These are phyloP conservation scores for Alternaria burnsii DNA, from an alignment of 2,329 filamentous ascomycete genomes.

Conservation along the genomic window DNA sequence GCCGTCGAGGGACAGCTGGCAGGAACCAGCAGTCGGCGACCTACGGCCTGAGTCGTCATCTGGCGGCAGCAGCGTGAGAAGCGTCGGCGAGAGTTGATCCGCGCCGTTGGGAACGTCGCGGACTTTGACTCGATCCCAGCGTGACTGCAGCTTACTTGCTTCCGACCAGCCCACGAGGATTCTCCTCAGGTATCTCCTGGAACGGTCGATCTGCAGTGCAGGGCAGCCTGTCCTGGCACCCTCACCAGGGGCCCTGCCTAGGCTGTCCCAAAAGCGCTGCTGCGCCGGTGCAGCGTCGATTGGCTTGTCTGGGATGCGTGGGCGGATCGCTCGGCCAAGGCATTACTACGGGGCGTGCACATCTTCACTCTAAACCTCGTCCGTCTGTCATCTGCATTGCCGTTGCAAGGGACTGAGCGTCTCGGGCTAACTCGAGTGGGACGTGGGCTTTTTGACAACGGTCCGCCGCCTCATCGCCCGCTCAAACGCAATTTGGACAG, in stretches of 20 bases:
- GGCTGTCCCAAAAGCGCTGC: slow-evolving; percentile 49
- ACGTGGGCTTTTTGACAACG: slow-evolving; percentile 47
- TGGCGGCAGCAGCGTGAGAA: slow-evolving; percentile 20
- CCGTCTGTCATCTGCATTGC: slow-evolving; percentile 51
- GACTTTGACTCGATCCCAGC: slow-evolving; percentile 16
- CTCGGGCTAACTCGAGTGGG: slow-evolving; percentile 41
- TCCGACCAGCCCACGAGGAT: slow-evolving; percentile 31
- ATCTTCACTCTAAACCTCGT: slow-evolving; percentile 41
- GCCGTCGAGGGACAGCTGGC: slow-evolving; percentile 6
- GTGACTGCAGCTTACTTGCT: slow-evolving; percentile 33
- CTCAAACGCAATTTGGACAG: slow-evolving; percentile 49
- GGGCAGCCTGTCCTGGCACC: slow-evolving; percentile 50
- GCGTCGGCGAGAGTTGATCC: slow-evolving; percentile 30
- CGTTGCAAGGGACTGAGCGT: slow-evolving; percentile 49
- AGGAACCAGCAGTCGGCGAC: slow-evolving; percentile 20
- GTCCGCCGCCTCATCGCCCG: slow-evolving; percentile 48
- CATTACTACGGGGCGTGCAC: slow-evolving; percentile 44
- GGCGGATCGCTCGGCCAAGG: slow-evolving; percentile 50
- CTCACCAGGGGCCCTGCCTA: slow-evolving; percentile 29
- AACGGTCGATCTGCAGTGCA: slow-evolving; percentile 53
- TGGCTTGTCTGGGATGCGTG: slow-evolving; percentile 45
- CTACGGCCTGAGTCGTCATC: slow-evolving; percentile 15
- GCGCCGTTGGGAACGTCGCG: slow-evolving; percentile 23
- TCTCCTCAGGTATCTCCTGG: slow-evolving; percentile 36
- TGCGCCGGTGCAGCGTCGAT: slow-evolving; percentile 51